Percentiles rank a stretch among this genome's conserved stretches.
Evolutionary conservation across 2,329 filamentous ascomycete species (phyloP).

Genomic region (Trematosphaeria pertusa): DNA sequence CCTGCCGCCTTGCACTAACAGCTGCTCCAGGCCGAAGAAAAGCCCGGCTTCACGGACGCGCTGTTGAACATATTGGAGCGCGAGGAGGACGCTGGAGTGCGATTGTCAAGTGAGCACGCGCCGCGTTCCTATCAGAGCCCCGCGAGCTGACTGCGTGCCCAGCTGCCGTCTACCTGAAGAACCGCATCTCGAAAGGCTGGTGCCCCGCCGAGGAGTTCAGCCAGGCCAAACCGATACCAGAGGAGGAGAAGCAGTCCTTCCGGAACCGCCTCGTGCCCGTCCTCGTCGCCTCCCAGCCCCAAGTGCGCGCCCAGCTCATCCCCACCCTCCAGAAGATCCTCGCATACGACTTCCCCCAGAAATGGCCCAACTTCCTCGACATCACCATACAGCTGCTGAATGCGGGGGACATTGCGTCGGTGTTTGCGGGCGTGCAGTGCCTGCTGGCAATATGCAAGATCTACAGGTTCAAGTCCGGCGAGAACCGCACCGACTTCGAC

Average conservation of each 20-base stretch:
- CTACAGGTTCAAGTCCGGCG: slow-evolving; percentile 90
- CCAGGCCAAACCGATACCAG: slow-evolving; percentile 77
- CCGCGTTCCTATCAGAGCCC: slow-evolving; percentile 18
- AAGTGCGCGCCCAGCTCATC: slow-evolving; percentile 90
- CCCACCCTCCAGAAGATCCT: slow-evolving; percentile 95
- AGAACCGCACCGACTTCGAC: slow-evolving; percentile 85
- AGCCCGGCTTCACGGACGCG: slow-evolving; percentile 87
- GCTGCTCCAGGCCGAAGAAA: slow-evolving; percentile 77
- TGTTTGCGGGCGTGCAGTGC: slow-evolving; percentile 93
- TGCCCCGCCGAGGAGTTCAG: slow-evolving; percentile 76
- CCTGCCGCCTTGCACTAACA: slow-evolving; percentile 24
- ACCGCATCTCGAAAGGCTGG: slow-evolving; percentile 94
- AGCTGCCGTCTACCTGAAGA: slow-evolving; percentile 98
- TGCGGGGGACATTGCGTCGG: slow-evolving; percentile 82
- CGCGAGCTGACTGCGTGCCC: slow-evolving; percentile 35
- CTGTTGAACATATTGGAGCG: slow-evolving; percentile 88
- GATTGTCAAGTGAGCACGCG: slow-evolving; percentile 76
- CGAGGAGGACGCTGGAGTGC: slow-evolving; percentile 84
- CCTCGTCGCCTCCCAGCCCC: slow-evolving; percentile 78
- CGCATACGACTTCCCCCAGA: slow-evolving; percentile 90
- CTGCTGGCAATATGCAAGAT: slow-evolving; percentile 93
- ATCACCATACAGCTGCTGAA: slow-evolving; percentile 89
- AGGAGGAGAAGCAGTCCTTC: slow-evolving; percentile 87
- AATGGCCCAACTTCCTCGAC: slow-evolving; percentile 94
- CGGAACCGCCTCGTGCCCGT: slow-evolving; percentile 88